Conservation (phyloP, 495 filamentous ascomycete species). For the Talaromyces stipitatus region DNA sequence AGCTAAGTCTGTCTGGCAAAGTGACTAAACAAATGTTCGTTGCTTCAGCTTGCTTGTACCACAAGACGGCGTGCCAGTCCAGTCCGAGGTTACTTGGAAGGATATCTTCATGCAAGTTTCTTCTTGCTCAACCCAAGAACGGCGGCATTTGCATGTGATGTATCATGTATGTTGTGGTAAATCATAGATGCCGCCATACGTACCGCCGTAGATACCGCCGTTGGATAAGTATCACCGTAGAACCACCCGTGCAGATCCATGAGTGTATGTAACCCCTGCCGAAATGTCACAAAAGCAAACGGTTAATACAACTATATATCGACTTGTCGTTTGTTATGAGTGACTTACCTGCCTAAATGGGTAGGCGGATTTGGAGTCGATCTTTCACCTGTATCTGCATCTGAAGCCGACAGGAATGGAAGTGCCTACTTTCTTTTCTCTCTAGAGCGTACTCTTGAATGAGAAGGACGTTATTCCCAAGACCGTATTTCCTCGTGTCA, state of each 20-base stretch:
- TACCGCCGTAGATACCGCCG: not conserved
- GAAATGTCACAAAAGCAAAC: not conserved
- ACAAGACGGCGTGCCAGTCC: too few species aligned
- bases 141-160: not conserved
- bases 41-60: too few species aligned
- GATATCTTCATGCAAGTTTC: not conserved
- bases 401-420: not conserved
- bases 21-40: too few species aligned
- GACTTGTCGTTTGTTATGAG: too few species aligned
- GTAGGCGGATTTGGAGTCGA: not conserved
- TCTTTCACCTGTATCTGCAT: not conserved
- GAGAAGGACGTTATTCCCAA: not conserved
- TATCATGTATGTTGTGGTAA: not conserved
- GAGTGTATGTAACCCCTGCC: not conserved
- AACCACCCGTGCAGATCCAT: not conserved
- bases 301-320: not conserved
- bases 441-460: not conserved
- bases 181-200: not conserved
- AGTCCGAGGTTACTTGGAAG: not conserved
- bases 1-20: too few species aligned
- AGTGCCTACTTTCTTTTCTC: not conserved
- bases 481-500: not conserved
- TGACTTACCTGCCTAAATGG: not conserved
- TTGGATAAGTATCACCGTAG: not conserved
- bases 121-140: not conserved